Conservation (phyloP, 1,139 yeast species). For the Geotrichum candidum region DNA sequence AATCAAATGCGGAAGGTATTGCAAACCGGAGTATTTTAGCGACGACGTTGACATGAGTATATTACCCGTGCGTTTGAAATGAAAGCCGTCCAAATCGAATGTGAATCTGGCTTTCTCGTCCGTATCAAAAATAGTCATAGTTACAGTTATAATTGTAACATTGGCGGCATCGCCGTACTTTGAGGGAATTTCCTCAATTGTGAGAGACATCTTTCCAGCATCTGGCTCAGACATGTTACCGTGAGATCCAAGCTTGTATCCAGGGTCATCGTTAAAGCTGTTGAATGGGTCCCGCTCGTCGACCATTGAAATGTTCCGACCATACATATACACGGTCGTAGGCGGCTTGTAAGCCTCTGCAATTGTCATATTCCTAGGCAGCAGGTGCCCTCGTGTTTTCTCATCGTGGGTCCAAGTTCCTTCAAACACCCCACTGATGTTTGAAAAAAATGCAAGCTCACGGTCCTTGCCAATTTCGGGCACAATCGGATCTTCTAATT, state of each 20-base stretch:
- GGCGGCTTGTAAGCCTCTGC: slow-evolving; percentile 5
- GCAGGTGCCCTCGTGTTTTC: slow-evolving; percentile 11
- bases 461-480: neutral
- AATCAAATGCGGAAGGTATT: slow-evolving; percentile 50
- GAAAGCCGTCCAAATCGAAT: slow-evolving; percentile 56
- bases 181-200: slow-evolving; percentile 20
- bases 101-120: slow-evolving; percentile 22
- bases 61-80: slow-evolving; percentile 66
- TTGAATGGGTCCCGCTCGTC: neutral
- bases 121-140: slow-evolving; percentile 22
- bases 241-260: neutral
- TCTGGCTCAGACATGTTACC: slow-evolving; percentile 21
- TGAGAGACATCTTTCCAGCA: slow-evolving; percentile 20
- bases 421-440: slow-evolving; percentile 24
- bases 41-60: slow-evolving; percentile 58
- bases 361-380: slow-evolving; percentile 13
- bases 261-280: neutral
- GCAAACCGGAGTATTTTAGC: slow-evolving; percentile 64
- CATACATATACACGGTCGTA: neutral
- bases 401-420: slow-evolving; percentile 24
- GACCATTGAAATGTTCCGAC: neutral
- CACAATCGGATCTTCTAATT: neutral
- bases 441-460: slow-evolving; percentile 19
- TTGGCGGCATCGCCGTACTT: slow-evolving; percentile 18
- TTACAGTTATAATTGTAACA: slow-evolving; percentile 24